Evolutionary conservation across 306 rosid species (phyloP).

Genomic region (Hippophae rhamnoides): DNA sequence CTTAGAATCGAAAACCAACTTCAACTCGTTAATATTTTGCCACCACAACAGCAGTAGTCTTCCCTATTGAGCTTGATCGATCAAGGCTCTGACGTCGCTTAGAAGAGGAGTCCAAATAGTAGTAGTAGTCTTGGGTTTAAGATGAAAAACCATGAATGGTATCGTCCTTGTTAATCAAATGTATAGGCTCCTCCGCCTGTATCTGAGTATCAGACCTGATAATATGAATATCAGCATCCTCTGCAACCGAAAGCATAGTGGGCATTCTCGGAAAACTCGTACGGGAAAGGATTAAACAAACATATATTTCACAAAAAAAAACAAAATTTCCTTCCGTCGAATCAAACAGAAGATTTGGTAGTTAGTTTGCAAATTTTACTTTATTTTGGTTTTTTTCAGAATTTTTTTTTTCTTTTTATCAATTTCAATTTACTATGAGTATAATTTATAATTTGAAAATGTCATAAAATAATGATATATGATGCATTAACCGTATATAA

Average conservation of each 20-base stretch:
- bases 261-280: constrained; percentile 70
- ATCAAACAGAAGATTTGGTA: too few species aligned
- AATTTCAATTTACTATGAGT: too few species aligned
- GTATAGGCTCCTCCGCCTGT: constrained; percentile 63
- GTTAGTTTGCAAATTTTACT: too few species aligned
- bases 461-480: too few species aligned
- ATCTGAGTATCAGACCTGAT: constrained; percentile 55
- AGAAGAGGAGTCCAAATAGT: constrained; percentile 67
- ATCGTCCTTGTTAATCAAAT: constrained; percentile 29
- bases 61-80: constrained; percentile 78
- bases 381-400: too few species aligned
- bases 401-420: too few species aligned
- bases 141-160: constrained; percentile 61
- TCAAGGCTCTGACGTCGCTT: constrained; percentile 84
- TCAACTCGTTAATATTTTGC: constrained; percentile 86
- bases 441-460: too few species aligned
- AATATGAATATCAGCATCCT: constrained; percentile 73
- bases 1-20: constrained; percentile 57
- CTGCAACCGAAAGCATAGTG: constrained; percentile 82
- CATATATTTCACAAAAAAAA: too few species aligned
- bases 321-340: too few species aligned
- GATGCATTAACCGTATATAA: too few species aligned
- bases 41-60: constrained; percentile 87
- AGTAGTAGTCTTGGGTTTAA: constrained; percentile 84
- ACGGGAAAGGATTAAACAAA: background rate